Percentiles rank a stretch among this genome's conserved stretches.
These are phyloP conservation scores for Lichtheimia hyalospora DNA, from an alignment of 371 early-diverging fungal genomes.

Conservation along the genomic window DNA sequence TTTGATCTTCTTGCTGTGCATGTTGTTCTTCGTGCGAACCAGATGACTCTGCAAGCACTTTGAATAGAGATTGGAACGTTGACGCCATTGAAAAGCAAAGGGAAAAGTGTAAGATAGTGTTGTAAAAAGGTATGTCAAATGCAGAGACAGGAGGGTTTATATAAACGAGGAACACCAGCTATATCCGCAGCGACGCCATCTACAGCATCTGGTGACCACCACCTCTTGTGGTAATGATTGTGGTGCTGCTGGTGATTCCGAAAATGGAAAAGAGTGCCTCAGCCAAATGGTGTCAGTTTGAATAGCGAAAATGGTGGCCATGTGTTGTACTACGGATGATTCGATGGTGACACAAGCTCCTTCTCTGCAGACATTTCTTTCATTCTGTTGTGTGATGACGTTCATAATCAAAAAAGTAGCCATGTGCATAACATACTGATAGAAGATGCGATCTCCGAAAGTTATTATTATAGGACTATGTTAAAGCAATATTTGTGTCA, in stretches of 20 bases:
- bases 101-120: not conserved
- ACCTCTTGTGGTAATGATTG: not conserved
- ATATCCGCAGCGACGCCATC: not conserved
- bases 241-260: not conserved
- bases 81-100: not conserved
- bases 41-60: no score
- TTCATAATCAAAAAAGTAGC: no score
- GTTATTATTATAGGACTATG: no score
- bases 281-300: not conserved
- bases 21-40: no score
- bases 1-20: no score
- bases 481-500: no score
- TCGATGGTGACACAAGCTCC: not conserved
- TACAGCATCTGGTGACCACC: not conserved
- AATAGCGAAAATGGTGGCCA: not conserved
- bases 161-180: not conserved
- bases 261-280: no score
- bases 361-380: not conserved
- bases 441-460: no score
- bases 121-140: not conserved
- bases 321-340: constrained; percentile 2
- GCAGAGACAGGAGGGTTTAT: not conserved
- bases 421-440: no score
- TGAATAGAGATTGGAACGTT: not conserved
- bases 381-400: no score